Evolutionary conservation across 768 basidiomycete species (phyloP).

Genomic region (Hericium erinaceus): DNA sequence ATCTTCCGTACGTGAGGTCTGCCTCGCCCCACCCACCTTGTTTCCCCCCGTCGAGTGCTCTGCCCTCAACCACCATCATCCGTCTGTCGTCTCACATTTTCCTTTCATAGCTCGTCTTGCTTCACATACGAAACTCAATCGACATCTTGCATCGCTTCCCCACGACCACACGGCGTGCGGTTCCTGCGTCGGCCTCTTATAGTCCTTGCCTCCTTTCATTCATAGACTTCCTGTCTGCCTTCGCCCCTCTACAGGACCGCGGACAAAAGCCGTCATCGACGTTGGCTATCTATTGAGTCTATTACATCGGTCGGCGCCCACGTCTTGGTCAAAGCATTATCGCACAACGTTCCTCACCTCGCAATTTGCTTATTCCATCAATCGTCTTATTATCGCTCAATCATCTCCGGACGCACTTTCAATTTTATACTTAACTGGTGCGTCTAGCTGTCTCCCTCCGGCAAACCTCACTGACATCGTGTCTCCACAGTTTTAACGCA

Average conservation of each 20-base stretch:
- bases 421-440: conserved; percentile 46
- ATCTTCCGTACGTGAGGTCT: conserved; percentile 34
- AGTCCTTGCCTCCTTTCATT: neutral
- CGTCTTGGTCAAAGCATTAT: conserved; percentile 23
- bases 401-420: conserved; percentile 32
- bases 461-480: conserved; percentile 12
- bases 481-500: conserved; percentile 46
- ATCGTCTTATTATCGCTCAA: conserved; percentile 40
- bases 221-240: neutral
- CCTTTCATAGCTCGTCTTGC: conserved; percentile 14
- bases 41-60: conserved; percentile 10
- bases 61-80: conserved; percentile 34
- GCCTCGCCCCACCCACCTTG: conserved; percentile 47
- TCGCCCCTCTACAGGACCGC: neutral
- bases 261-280: conserved; percentile 6
- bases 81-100: conserved; percentile 8
- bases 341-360: conserved; percentile 31
- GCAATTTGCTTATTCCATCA: conserved; percentile 38
- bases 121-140: conserved; percentile 10
- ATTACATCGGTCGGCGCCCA: conserved; percentile 16
- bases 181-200: conserved; percentile 9
- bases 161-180: conserved; percentile 12
- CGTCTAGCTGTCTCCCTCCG: conserved; percentile 18
- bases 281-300: conserved; percentile 12
- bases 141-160: neutral